Percentiles rank a stretch among this genome's conserved stretches.
phyloP scores from a whole-genome alignment of 2,329 filamentous ascomycete genomes.

The Epichloe gansuensis region DNA sequence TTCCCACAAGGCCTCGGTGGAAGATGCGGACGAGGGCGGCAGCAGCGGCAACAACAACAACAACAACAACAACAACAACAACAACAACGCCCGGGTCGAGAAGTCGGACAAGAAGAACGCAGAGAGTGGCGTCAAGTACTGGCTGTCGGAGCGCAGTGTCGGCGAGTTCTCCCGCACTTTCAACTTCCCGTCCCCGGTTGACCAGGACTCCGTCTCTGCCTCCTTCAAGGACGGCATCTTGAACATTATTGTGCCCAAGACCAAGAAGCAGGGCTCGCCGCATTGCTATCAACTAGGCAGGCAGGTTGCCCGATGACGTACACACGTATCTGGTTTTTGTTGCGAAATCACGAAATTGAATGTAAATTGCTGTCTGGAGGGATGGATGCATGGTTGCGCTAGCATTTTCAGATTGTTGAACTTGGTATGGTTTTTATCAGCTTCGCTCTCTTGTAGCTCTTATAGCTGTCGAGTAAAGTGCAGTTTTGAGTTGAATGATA shows the following conservation, averaged over 20 bases:
- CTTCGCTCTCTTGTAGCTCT: too few species aligned
- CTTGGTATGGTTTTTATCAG: too few species aligned
- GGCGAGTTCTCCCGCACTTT: slow-evolving; percentile 55
- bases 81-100: slow-evolving; percentile 5
- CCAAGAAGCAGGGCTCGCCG: slow-evolving; percentile 15
- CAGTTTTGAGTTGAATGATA: too few species aligned
- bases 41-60: too few species aligned
- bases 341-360: neutral
- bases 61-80: too few species aligned
- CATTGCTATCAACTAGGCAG: slow-evolving; percentile 13
- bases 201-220: slow-evolving; percentile 46
- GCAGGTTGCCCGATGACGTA: neutral
- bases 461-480: too few species aligned
- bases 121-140: slow-evolving; percentile 42
- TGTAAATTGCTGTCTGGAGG: neutral
- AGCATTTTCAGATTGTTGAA: neutral
- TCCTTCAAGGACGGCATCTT: slow-evolving; percentile 51
- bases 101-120: slow-evolving; percentile 18
- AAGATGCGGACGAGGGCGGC: slow-evolving; percentile 31
- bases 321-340: neutral
- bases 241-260: slow-evolving; percentile 42
- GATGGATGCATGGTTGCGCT: too few species aligned
- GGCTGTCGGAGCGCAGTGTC: slow-evolving; percentile 49
- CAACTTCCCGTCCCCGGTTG: slow-evolving; percentile 49
- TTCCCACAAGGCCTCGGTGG: slow-evolving; percentile 44